Conservation (phyloP, 2,329 filamentous ascomycete species). For the Chaetomium olivaceum region DNA sequence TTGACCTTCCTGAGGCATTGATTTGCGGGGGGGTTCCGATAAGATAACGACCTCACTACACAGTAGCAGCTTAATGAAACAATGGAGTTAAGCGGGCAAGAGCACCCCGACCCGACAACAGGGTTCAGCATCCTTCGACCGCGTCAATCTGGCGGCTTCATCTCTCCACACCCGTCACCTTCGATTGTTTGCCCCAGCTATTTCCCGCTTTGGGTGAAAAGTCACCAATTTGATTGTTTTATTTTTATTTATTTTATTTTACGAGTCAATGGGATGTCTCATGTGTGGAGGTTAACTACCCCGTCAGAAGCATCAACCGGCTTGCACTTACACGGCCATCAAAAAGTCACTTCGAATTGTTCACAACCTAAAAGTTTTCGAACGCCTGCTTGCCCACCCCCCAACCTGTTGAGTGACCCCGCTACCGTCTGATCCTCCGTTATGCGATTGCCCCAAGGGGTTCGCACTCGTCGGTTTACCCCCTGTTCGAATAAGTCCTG, state of each 20-base stretch:
- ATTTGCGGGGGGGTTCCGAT: constrained; percentile 10
- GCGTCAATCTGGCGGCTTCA: constrained; percentile 26
- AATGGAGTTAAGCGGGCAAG: constrained; percentile 30
- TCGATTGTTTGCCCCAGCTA: constrained; percentile 15
- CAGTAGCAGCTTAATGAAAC: constrained; percentile 4
- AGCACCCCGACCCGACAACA: constrained; percentile 19
- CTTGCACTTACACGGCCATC: neutral
- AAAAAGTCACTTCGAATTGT: neutral
- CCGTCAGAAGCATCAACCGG: neutral
- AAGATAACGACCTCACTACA: constrained; percentile 17
- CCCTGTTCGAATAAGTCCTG: constrained; percentile 9
- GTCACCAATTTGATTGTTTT: neutral
- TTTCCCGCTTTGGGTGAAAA: neutral
- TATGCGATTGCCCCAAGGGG: constrained; percentile 7
- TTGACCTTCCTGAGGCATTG: neutral
- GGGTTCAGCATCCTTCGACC: constrained; percentile 31
- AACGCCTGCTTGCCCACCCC: neutral
- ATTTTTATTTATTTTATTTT: no score
- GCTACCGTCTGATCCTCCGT: constrained; percentile 20
- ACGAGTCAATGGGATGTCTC: neutral
- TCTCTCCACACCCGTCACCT: constrained; percentile 5
- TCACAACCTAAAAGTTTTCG: neutral
- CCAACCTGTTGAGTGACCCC: neutral
- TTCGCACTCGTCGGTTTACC: neutral
- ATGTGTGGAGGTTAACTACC: neutral